Evolutionary conservation across 164 flowering plant genomes (phyloP).

Genomic region (Pachysandra terminalis): DNA sequence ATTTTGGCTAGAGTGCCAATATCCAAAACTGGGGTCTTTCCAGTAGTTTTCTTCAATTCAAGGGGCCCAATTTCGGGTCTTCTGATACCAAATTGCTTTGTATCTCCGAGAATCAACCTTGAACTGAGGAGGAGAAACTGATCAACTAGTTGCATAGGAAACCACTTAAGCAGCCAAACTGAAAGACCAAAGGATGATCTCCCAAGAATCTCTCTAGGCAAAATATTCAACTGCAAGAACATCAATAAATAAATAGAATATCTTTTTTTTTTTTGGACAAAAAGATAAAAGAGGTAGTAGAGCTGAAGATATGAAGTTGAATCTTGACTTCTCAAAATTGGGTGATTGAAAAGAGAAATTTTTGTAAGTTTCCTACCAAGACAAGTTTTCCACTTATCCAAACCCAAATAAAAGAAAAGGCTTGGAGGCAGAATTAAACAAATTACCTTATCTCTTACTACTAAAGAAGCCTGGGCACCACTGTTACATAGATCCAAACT

Average conservation of each 20-base stretch:
- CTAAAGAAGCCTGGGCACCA: conserved; percentile 33
- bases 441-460: conserved; percentile 36
- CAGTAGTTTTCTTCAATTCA: conserved; percentile 28
- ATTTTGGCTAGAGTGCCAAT: conserved; percentile 38
- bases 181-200: conserved; percentile 50
- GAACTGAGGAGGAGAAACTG: conserved; percentile 33
- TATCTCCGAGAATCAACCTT: conserved; percentile 36
- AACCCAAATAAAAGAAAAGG: too few relatives aligned
- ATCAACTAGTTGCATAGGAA: conserved; percentile 47
- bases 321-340: too few relatives aligned
- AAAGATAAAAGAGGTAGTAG: not conserved
- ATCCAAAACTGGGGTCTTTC: conserved; percentile 47
- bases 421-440: not conserved
- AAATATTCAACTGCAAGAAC: conserved; percentile 43
- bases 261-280: not conserved
- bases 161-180: conserved; percentile 44
- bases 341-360: too few relatives aligned
- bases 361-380: too few relatives aligned
- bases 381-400: too few relatives aligned
- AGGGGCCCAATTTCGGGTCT: conserved; percentile 55
- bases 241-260: not conserved
- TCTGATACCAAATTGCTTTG: conserved; percentile 28
- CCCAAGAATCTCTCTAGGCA: conserved; percentile 49
- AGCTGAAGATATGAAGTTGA: too few relatives aligned
- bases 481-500: conserved; percentile 39